Conservation (phyloP, 768 basidiomycete genomes). For the Calocera cornea region DNA sequence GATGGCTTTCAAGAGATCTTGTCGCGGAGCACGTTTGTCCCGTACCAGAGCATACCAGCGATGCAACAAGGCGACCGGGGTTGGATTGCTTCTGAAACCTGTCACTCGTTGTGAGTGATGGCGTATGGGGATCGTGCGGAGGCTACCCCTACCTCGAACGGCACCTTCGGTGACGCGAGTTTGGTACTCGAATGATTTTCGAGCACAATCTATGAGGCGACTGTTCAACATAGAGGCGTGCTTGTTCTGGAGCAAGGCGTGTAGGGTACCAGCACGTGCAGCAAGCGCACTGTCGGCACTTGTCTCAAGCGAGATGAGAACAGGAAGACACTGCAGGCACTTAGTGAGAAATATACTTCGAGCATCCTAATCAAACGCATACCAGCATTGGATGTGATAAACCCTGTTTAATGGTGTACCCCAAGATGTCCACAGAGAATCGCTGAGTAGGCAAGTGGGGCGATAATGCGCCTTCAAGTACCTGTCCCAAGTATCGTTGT, state of each 20-base stretch:
- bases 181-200: constrained; percentile 75
- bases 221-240: constrained; percentile 82
- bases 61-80: constrained; percentile 62
- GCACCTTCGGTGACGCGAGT: constrained; percentile 34
- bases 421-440: constrained; percentile 78
- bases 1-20: constrained; percentile 77
- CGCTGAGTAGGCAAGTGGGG: constrained; percentile 56
- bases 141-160: constrained; percentile 38
- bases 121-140: background rate
- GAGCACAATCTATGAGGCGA: constrained; percentile 67
- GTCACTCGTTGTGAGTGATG: background rate
- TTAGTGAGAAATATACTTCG: background rate
- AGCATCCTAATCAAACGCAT: constrained; percentile 16
- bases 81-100: constrained; percentile 56
- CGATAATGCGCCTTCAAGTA: constrained; percentile 69
- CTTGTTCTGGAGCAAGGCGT: constrained; percentile 71
- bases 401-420: constrained; percentile 88
- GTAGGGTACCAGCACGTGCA: constrained; percentile 64
- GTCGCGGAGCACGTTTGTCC: constrained; percentile 74
- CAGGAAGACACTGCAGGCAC: constrained; percentile 60
- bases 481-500: constrained; percentile 76
- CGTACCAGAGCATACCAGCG: constrained; percentile 84
- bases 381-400: constrained; percentile 89
- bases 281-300: constrained; percentile 47
- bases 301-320: constrained; percentile 88